These are phyloP conservation scores for Pythium aristosporum DNA, from an alignment of 352 stramenopile genomes.

Conservation along the genomic window DNA sequence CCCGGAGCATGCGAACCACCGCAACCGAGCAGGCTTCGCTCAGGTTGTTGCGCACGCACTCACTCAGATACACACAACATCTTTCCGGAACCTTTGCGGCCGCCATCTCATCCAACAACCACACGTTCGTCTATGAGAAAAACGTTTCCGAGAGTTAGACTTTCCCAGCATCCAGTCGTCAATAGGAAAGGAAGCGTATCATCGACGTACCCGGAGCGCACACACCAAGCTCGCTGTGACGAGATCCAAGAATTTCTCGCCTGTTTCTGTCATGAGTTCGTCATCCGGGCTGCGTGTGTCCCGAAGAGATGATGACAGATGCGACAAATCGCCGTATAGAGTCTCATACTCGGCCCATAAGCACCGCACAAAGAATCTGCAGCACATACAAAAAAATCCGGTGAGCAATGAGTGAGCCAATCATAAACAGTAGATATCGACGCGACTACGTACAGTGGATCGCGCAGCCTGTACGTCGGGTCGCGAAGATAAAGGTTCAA, in stretches of 20 bases:
- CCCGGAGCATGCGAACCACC: constrained; percentile 63
- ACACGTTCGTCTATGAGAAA: constrained; percentile 54
- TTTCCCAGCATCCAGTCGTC: not conserved
- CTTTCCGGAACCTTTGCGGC: constrained; percentile 63
- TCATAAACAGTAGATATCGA: constrained; percentile 7
- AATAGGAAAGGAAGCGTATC: not conserved
- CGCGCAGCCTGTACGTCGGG: constrained; percentile 89
- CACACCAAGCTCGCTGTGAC: constrained; percentile 80
- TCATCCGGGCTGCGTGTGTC: constrained; percentile 64
- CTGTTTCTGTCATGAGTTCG: constrained; percentile 60
- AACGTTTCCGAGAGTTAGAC: not conserved
- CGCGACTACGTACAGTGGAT: constrained; percentile 74
- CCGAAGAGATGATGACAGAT: constrained; percentile 61
- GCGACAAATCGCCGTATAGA: constrained; percentile 62
- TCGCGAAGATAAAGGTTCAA: constrained; percentile 92
- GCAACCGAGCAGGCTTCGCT: constrained; percentile 65
- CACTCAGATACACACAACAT: constrained; percentile 65
- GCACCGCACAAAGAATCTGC: constrained; percentile 74
- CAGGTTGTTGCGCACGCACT: constrained; percentile 57
- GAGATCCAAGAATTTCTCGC: constrained; percentile 68
- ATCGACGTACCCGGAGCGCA: constrained; percentile 51
- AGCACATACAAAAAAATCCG: not conserved
- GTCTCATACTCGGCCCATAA: constrained; percentile 82
- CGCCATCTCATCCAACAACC: constrained; percentile 50
- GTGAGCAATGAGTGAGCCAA: not conserved